phyloP scores from a whole-genome alignment of 225 moss, liverwort and hornwort genomes.

The Anthoceros angustus region DNA sequence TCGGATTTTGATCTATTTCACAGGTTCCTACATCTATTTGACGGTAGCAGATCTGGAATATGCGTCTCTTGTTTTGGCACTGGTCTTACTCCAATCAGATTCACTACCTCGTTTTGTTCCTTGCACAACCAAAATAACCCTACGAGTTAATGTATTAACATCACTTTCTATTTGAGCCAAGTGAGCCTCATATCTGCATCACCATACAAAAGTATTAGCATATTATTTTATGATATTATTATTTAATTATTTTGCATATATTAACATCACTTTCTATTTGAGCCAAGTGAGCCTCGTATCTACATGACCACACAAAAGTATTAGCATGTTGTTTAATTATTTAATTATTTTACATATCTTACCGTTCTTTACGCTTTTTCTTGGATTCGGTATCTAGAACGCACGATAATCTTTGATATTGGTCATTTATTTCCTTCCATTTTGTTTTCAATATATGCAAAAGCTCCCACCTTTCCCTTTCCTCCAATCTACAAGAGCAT shows the following conservation, averaged over 20 bases:
- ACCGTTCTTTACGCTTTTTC: slow-evolving; percentile 34
- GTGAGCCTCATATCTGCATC: slow-evolving; percentile 24
- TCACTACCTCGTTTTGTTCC: background rate
- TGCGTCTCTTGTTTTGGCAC: background rate
- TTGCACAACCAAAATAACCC: slow-evolving; percentile 22
- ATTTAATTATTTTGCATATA: background rate
- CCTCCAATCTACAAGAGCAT: slow-evolving; percentile 17
- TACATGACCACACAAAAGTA: slow-evolving; percentile 7
- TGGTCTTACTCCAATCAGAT: background rate
- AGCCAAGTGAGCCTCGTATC: slow-evolving; percentile 28
- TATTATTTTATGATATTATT: too few species aligned
- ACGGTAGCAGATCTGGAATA: background rate
- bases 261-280: slow-evolving; percentile 20
- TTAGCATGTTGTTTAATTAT: background rate
- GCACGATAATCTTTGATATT: slow-evolving; percentile 25
- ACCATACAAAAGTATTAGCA: background rate
- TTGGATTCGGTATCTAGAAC: slow-evolving; percentile 36
- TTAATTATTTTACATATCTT: background rate
- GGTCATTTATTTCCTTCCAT: slow-evolving; percentile 23
- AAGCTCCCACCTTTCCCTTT: slow-evolving; percentile 23
- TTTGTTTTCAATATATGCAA: slow-evolving; percentile 30
- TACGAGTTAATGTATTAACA: slow-evolving; percentile 8
- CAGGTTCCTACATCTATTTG: too few species aligned
- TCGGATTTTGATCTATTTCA: too few species aligned
- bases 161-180: slow-evolving; percentile 27